A percentile compares a stretch with the other conserved stretches of the same genome.
Evolutionary conservation across 257 asterid species (phyloP).

Genomic region (Solanum lycopersicoides): DNA sequence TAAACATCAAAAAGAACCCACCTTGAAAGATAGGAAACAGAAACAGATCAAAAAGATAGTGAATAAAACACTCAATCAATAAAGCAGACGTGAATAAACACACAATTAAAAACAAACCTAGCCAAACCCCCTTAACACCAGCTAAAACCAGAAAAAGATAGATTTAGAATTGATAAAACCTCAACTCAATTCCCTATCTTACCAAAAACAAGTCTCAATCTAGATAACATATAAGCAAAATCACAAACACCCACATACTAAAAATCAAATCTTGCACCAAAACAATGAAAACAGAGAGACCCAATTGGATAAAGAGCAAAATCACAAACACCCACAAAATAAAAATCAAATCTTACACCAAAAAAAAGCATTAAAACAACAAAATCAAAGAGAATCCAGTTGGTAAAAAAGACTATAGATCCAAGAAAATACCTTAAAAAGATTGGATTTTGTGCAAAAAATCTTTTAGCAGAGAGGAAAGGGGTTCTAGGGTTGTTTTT

Average conservation of each 20-base stretch:
- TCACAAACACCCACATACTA: neutral
- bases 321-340: neutral
- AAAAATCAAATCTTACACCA: neutral
- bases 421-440: constrained; percentile 1
- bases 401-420: neutral
- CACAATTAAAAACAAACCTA: neutral
- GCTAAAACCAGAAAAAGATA: neutral
- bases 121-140: neutral
- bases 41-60: neutral
- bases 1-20: neutral
- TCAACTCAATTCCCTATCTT: neutral
- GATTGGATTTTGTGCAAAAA: neutral
- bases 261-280: neutral
- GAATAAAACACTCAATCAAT: neutral
- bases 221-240: neutral
- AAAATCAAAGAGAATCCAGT: neutral
- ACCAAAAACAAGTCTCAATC: neutral
- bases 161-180: neutral
- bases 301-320: neutral
- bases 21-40: neutral
- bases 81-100: neutral
- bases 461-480: neutral
- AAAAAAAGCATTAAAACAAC: neutral
- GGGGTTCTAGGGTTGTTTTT: neutral
- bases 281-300: neutral